Conservation (phyloP, 192 early-diverging fungal genomes). For the Paraglomus brasilianum region DNA sequence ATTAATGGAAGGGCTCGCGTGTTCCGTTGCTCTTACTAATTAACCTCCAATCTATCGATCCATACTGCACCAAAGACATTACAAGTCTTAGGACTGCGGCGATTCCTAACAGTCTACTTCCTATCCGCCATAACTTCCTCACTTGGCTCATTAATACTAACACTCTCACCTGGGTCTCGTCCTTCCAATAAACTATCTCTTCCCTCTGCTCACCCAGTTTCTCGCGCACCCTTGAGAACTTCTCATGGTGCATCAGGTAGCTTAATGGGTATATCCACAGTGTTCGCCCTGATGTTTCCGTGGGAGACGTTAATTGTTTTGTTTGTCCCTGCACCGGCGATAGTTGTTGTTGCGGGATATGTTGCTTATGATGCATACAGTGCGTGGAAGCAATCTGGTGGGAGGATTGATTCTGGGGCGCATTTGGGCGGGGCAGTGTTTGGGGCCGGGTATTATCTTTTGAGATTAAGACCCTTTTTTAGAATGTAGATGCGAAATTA, state of each 20-base stretch:
- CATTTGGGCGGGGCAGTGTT: slow-evolving; percentile 42
- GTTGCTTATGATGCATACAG: slow-evolving; percentile 42
- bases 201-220: background rate
- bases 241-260: background rate
- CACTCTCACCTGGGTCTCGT: slow-evolving; percentile 30
- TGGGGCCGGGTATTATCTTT: slow-evolving; percentile 39
- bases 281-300: slow-evolving; percentile 41
- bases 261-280: slow-evolving; percentile 41
- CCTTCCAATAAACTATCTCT: background rate
- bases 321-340: slow-evolving; percentile 45
- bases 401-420: slow-evolving; percentile 37
- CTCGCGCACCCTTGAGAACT: background rate
- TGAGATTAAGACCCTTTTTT: slow-evolving; percentile 33
- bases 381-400: slow-evolving; percentile 23
- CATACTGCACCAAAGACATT: slow-evolving; percentile 23
- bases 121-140: slow-evolving; percentile 36
- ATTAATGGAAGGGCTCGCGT: too few species aligned
- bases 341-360: slow-evolving; percentile 38
- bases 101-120: slow-evolving; percentile 39
- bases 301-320: slow-evolving; percentile 40
- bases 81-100: slow-evolving; percentile 34
- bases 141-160: slow-evolving; percentile 34
- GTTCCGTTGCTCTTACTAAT: slow-evolving; percentile 5
- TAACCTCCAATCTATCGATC: slow-evolving; percentile 20
- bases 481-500: too few species aligned